Evolutionary conservation across 192 early-diverging fungal genomes (phyloP), one percentile per base, ranked within the genome.

Genomic region (Powellomyces hirtus): DNA sequence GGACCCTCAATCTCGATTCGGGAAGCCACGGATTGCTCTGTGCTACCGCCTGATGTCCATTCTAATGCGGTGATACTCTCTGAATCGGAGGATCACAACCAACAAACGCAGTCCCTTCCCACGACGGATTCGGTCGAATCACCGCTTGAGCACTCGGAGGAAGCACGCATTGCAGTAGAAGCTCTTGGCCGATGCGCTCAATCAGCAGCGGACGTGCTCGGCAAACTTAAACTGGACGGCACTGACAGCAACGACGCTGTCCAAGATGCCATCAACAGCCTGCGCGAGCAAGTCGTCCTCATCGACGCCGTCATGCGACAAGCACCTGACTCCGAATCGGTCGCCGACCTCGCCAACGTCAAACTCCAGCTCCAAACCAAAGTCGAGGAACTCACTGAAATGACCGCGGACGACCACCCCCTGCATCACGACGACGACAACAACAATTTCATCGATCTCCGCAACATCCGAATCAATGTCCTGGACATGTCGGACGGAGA

Each of bases 341-440:
- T 71, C 11, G 22, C 44, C 7, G 52, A 74, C 8, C 67, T 81
- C n/a, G 27, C 77, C 16, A 38, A 72, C 7, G 27, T 27, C 7
- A 81, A 81, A 51, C 58, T 81, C 4, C 45, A 63, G 4, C 62
- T 75, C 16, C 75, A 77, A 61, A 33, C 70, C 8, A 35, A 66
- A 6, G 33, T 77, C 2, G 75, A 70, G 33, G 66, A 66, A 30
- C 68, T 81, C 1, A 36, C 20, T 1, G 75, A 81, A 26, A 36
- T 74, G 31, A 26, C 66, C 2, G 44, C 58, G 30, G 62, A 59
- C 20, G 55, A 34, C n/a, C 2, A 22, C 11, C 30, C 46, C 26
- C 46, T 24, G 3, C n/a, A n/a, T n/a, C n/a, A n/a, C n/a, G 20
- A 31, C 14, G 63, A n/a, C 20, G n/a, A n/a, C n/a, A 18, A 38